Evolutionary conservation across 2,329 filamentous ascomycete genomes (phyloP), one percentile per base, ranked within the genome.

Genomic region (Pseudogymnoascus sp.): DNA sequence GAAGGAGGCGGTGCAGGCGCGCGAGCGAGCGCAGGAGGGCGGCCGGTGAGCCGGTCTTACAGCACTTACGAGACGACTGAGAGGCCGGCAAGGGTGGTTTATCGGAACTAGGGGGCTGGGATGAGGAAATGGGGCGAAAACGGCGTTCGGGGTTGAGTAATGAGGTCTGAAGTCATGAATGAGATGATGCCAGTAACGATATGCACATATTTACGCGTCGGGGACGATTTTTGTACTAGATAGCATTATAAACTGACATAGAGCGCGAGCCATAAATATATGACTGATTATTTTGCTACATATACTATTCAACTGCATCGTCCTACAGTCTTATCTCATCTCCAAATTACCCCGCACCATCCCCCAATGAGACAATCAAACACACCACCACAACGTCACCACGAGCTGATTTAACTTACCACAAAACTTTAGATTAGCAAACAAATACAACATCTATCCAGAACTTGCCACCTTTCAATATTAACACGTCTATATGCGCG

Each of bases 321-420:
- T 33, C 25, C 9, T 12, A 14, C 5, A 2, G 25, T 18, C 45
- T 31, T 52, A 31, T 52, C 45, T 55, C 49, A 35, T 33, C 49
- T 55, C 49, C 28, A 35, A 55, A 55, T 55, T 55, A 55, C 49
- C 49, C 49, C 49, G 49, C 49, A 55, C 49, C 33, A 55, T 55
- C 28, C 49, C 28, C n/a, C 49, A 55, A 55, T 55, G 28, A 55
- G 49, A 55, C 49, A 55, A 55, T 12, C 25, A 55, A 21, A 55
- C 28, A 52, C 45, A 55, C 28, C 49, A 55, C 28, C 28, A 55
- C 9, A 31, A 55, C 49, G 49, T 55, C 49, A 55, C 49, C 49
- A 9, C 28, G 11, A 55, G 28, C 49, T 55, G 49, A 55, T 33
- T 33, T 33, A 55, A 33, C 28, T 55, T 31, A 21, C 49, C 49